A percentile compares a stretch with the other conserved stretches of the same genome.
Evolutionary conservation across 345 rosid genomes (phyloP).

Genomic region (Alliaria petiolata): DNA sequence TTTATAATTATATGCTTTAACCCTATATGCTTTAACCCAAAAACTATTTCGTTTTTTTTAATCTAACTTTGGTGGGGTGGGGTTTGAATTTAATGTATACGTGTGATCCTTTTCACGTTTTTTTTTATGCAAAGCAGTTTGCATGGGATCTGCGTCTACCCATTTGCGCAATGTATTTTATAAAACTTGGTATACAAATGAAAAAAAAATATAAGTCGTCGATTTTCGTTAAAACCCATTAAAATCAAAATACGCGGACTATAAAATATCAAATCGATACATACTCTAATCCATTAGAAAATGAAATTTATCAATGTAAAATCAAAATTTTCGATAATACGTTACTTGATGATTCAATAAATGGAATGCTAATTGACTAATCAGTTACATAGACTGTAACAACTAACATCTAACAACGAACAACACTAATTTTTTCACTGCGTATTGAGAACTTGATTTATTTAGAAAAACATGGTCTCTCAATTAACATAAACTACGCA

Average conservation of each 20-base stretch:
- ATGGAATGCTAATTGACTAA: background rate
- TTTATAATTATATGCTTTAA: background rate
- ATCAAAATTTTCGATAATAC: background rate
- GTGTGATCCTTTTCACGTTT: constrained; percentile 27
- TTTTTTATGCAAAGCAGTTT: constrained; percentile 25
- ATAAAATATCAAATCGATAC: background rate
- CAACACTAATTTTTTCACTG: background rate
- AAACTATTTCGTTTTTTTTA: background rate
- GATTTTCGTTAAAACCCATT: background rate
- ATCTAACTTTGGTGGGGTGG: background rate
- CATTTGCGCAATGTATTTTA: background rate
- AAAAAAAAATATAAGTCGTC: background rate
- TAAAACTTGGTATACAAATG: constrained; percentile 4
- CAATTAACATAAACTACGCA: background rate
- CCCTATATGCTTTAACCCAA: background rate
- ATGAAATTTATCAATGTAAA: background rate
- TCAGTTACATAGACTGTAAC: background rate
- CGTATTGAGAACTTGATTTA: background rate
- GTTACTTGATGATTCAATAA: background rate
- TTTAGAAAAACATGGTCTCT: background rate
- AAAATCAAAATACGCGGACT: background rate
- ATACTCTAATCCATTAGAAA: background rate
- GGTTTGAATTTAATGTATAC: constrained; percentile 17
- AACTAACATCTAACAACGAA: too few relatives aligned
- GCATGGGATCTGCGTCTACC: constrained; percentile 25